Percentiles rank a stretch among this genome's conserved stretches.
phyloP scores from a whole-genome alignment of 2,329 filamentous ascomycete species.

The Arthrocladium fulminans region DNA sequence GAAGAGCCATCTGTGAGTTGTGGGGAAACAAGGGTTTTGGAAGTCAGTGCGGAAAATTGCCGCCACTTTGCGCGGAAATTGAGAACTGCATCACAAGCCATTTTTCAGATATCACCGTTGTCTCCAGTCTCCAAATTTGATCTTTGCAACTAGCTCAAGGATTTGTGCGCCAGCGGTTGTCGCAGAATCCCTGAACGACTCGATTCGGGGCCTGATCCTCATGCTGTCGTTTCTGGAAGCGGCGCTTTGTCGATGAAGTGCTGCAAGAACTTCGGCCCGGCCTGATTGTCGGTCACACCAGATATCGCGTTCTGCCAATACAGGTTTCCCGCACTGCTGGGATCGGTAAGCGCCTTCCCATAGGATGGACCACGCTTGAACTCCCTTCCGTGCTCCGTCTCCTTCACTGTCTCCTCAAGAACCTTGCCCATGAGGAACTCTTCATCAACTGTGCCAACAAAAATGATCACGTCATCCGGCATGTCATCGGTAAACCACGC shows the following conservation, averaged over 20 bases:
- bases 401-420: conserved; percentile 11
- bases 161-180: background rate
- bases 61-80: background rate
- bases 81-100: background rate
- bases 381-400: conserved; percentile 13
- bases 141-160: background rate
- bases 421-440: conserved; percentile 15
- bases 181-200: too few relatives aligned
- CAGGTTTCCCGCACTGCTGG: conserved; percentile 10
- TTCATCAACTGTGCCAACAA: conserved; percentile 14
- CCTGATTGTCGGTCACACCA: conserved; percentile 14
- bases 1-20: background rate
- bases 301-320: conserved; percentile 17
- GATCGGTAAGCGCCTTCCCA: conserved; percentile 10
- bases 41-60: conserved; percentile 5
- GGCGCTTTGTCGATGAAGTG: conserved; percentile 1
- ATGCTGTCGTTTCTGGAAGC: background rate
- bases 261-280: conserved; percentile 11
- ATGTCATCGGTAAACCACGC: conserved; percentile 14
- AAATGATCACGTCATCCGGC: conserved; percentile 12
- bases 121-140: background rate
- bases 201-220: too few relatives aligned
- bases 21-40: conserved; percentile 1
- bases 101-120: background rate
- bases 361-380: conserved; percentile 11